Conservation (phyloP, 108 stramenopile genomes). For the Stephanodiscus triporus region DNA sequence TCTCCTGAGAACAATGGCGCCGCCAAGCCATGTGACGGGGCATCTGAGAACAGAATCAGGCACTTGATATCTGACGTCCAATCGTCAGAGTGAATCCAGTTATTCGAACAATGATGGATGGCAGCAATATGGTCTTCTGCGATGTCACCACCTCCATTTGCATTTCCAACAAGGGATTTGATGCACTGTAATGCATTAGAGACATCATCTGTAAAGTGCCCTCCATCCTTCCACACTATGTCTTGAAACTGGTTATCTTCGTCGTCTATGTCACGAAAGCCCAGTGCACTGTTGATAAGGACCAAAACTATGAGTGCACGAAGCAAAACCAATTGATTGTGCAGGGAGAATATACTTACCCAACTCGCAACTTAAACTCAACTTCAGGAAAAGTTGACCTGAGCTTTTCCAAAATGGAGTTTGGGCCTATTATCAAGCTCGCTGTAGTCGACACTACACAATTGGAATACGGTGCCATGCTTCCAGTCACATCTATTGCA, state of each 20-base stretch:
- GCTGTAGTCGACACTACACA: constrained; percentile 31
- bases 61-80: constrained; percentile 60
- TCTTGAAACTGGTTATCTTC: constrained; percentile 50
- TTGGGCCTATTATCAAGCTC: constrained; percentile 43
- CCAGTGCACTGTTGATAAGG: too few species aligned
- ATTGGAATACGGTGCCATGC: constrained; percentile 57
- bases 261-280: constrained; percentile 65
- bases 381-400: constrained; percentile 54
- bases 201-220: constrained; percentile 53
- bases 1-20: constrained; percentile 10
- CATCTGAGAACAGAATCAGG: constrained; percentile 60
- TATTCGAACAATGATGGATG: constrained; percentile 40
- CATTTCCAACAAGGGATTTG: not conserved
- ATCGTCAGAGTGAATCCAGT: constrained; percentile 44
- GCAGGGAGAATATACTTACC: too few species aligned
- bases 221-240: constrained; percentile 16
- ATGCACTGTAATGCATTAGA: constrained; percentile 26
- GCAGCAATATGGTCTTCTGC: constrained; percentile 66
- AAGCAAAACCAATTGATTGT: too few species aligned
- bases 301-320: too few species aligned
- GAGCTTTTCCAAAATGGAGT: constrained; percentile 49
- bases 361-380: constrained; percentile 53
- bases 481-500: constrained; percentile 64
- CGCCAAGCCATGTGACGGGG: constrained; percentile 59
- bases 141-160: constrained; percentile 58